These are phyloP conservation scores for Chaetomidium leptoderma DNA, from an alignment of 495 filamentous ascomycete species.

Conservation along the genomic window DNA sequence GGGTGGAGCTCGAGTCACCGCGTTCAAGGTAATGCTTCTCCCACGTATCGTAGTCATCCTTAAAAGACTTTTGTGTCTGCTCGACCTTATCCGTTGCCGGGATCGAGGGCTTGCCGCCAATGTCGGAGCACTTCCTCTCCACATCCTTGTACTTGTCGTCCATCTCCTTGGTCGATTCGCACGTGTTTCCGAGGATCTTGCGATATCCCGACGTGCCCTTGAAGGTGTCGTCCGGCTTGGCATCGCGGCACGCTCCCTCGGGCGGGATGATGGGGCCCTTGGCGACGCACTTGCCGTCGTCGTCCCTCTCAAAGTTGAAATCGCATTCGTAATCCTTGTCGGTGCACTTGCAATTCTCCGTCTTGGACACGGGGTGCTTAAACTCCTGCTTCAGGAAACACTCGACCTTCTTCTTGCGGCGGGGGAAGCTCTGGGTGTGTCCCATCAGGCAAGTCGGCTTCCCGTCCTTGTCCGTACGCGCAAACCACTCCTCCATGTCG, in stretches of 20 bases:
- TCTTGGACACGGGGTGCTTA: constrained; percentile 61
- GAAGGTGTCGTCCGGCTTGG: constrained; percentile 59
- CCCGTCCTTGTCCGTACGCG: constrained; percentile 71
- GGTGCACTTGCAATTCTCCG: constrained; percentile 71
- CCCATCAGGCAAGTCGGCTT: constrained; percentile 91
- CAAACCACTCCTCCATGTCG: constrained; percentile 86
- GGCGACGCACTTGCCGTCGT: constrained; percentile 54
- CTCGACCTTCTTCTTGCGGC: constrained; percentile 77
- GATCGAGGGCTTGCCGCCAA: constrained; percentile 32
- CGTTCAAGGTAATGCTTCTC: constrained; percentile 81
- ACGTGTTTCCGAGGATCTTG: constrained; percentile 86
- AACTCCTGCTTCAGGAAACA: constrained; percentile 88
- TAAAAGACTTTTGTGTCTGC: constrained; percentile 53
- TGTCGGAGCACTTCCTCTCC: constrained; percentile 52
- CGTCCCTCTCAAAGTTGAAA: constrained; percentile 70
- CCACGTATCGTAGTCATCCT: constrained; percentile 50
- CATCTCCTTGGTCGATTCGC: constrained; percentile 52
- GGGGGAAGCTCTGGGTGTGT: constrained; percentile 74
- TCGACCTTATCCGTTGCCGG: constrained; percentile 57
- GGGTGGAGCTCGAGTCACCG: constrained; percentile 54
- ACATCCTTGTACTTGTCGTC: constrained; percentile 57
- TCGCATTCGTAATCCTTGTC: constrained; percentile 90
- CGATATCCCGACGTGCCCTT: constrained; percentile 84
- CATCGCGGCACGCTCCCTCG: constrained; percentile 61
- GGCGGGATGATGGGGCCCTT: constrained; percentile 51